These are phyloP conservation scores for Monosporozyma siamensis DNA, from an alignment of 805 yeast genomes.

Conservation along the genomic window DNA sequence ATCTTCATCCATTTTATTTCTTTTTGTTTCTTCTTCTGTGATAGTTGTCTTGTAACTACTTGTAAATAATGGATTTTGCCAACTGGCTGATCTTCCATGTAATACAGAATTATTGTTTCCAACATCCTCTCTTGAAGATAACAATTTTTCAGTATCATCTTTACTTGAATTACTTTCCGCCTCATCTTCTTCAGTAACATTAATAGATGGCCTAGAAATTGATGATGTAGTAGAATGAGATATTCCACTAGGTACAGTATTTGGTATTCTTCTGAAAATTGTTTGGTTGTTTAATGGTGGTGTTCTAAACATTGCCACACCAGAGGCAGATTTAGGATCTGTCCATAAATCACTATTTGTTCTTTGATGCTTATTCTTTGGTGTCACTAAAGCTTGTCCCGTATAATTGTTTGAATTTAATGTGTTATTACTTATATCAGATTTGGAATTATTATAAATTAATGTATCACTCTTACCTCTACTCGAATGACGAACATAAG, in stretches of 20 bases:
- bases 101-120: neutral
- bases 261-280: constrained; percentile 1
- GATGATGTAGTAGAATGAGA: neutral
- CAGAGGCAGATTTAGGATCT: constrained; percentile 5
- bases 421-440: neutral
- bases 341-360: constrained; percentile 9
- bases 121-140: too few species aligned
- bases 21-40: neutral
- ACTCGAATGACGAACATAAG: constrained; percentile 1
- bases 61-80: constrained; percentile 9
- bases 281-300: constrained; percentile 9
- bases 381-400: neutral
- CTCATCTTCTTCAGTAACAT: neutral
- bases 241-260: neutral
- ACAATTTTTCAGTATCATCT: too few species aligned
- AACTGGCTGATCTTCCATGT: neutral
- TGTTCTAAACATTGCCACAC: constrained; percentile 13
- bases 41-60: neutral
- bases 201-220: neutral
- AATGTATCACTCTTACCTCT: constrained; percentile 27
- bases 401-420: too few species aligned
- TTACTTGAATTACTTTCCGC: neutral
- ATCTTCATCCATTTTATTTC: neutral
- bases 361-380: constrained; percentile 7
- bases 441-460: constrained; percentile 6